Conservation (phyloP, 2,329 filamentous ascomycete genomes). For the Trichoderma gracile region DNA sequence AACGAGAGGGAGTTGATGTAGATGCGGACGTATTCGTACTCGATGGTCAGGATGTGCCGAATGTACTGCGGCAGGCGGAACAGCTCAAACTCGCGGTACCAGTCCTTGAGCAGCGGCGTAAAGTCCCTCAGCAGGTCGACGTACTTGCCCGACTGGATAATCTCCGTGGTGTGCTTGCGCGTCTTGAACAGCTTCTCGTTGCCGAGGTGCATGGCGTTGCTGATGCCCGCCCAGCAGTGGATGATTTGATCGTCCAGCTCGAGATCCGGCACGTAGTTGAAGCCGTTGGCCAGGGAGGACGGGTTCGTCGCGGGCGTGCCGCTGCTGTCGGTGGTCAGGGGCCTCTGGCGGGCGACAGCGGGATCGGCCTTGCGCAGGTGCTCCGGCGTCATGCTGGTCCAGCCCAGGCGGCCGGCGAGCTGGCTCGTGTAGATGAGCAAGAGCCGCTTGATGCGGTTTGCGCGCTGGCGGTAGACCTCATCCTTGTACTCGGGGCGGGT, state of each 20-base stretch:
- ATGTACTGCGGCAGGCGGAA: conserved; percentile 67
- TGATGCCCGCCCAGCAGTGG: conserved; percentile 93
- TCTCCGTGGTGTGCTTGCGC: conserved; percentile 80
- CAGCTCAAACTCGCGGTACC: conserved; percentile 81
- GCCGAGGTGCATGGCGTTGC: conserved; percentile 85
- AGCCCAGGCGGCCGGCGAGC: conserved; percentile 86
- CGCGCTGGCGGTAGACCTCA: conserved; percentile 73
- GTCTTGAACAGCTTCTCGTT: conserved; percentile 89
- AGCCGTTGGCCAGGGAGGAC: conserved; percentile 57
- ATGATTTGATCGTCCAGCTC: conserved; percentile 70
- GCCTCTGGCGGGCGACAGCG: conserved; percentile 53
- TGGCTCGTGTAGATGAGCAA: conserved; percentile 91
- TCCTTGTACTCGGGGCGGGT: conserved; percentile 70
- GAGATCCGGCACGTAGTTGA: conserved; percentile 67
- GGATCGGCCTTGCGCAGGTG: conserved; percentile 60
- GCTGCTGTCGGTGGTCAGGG: conserved; percentile 55
- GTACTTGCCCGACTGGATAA: conserved; percentile 86
- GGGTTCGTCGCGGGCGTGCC: conserved; percentile 62
- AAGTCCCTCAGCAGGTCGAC: conserved; percentile 79
- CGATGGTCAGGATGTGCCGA: conserved; percentile 80
- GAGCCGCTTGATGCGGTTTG: conserved; percentile 78
- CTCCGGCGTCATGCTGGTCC: conserved; percentile 89
- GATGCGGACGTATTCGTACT: conserved; percentile 92
- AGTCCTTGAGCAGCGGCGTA: conserved; percentile 73
- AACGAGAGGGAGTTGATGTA: conserved; percentile 93